Percentiles rank a stretch among this genome's conserved stretches.
These are phyloP conservation scores for Linum lewisii DNA, from an alignment of 345 rosid genomes.

Conservation along the genomic window DNA sequence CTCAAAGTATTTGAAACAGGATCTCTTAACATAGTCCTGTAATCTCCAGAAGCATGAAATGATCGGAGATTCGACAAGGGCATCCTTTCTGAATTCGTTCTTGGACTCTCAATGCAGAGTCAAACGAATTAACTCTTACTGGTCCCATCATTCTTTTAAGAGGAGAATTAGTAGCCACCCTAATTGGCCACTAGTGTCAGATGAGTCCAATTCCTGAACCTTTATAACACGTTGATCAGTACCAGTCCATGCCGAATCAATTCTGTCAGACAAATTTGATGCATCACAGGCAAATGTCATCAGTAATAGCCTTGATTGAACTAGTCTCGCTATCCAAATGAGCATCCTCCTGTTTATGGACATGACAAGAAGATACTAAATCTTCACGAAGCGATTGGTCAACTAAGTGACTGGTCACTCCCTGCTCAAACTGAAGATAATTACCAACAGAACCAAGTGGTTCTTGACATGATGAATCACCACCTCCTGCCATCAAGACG, in stretches of 20 bases:
- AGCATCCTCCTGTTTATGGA: conserved; percentile 25
- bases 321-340: conserved; percentile 36
- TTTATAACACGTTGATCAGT: conserved; percentile 35
- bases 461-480: conserved; percentile 19
- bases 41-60: conserved; percentile 89
- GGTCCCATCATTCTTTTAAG: conserved; percentile 46
- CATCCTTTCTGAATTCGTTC: conserved; percentile 54
- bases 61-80: conserved; percentile 51
- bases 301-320: conserved; percentile 14
- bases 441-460: conserved; percentile 20
- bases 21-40: conserved; percentile 65
- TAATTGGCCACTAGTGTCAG: conserved; percentile 30
- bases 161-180: conserved; percentile 25
- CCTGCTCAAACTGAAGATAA: conserved; percentile 21
- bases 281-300: conserved; percentile 29
- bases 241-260: conserved; percentile 99
- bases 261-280: conserved; percentile 72
- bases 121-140: conserved; percentile 68
- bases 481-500: conserved; percentile 23
- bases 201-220: conserved; percentile 22
- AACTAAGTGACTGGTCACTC: conserved; percentile 15
- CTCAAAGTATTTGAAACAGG: conserved; percentile 54
- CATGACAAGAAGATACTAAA: conserved; percentile 16
- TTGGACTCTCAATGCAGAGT: conserved; percentile 62
- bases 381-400: conserved; percentile 22